Base-by-base conservation (phyloP, 768 basidiomycete species). In the Pisolithus tinctorius region DNA sequence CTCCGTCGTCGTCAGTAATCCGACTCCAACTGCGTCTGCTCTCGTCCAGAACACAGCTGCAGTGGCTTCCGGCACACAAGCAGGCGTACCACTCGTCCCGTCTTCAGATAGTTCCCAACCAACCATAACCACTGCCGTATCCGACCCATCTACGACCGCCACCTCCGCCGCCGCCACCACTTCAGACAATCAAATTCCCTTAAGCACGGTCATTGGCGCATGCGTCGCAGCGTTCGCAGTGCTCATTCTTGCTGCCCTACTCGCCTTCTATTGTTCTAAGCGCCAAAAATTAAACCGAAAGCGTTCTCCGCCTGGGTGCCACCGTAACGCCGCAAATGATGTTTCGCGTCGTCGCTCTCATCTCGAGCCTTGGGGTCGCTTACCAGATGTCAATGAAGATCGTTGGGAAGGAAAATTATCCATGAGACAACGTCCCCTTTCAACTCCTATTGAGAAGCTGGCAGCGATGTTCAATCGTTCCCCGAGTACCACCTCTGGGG, bases 191-290 rank as follows among this genome's bases (percentile, higher is more conserved):
- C 52, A 65, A 27, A 65, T 67, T 25, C 51, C 73, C 1, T 36
- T 73, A 1, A 71, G 74, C 51, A 77, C 81, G 5, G 83, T 85
- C 31, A 70, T 88, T 31, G 85, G 77, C 4, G 75, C 76, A 20
- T 87, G 85, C 55, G 69, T 84, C 1, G 84, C 77, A 4, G 80
- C 82, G 25, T 74, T 86, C 58, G 29, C 61, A 17, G 76, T 76
- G 37, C 77, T 82, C 42, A 71, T 75, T 29, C 60, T 74, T 30
- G 63, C 77, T 20, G 64, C 86, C 45, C 71, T 79, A 39, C 57
- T 81, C 9, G 66, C 84, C 39, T 50, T 84, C 40, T 79, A 76
- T 70, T 73, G 80, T 51, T 82, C 80, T 65, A 74, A 69, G 45
- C 59, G 71, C 65, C 56, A 68, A 63, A 49, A 68, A 61, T 20